Base-by-base conservation (phyloP, 148 eudicot genomes). In the Heliamphora exappendiculata region DNA sequence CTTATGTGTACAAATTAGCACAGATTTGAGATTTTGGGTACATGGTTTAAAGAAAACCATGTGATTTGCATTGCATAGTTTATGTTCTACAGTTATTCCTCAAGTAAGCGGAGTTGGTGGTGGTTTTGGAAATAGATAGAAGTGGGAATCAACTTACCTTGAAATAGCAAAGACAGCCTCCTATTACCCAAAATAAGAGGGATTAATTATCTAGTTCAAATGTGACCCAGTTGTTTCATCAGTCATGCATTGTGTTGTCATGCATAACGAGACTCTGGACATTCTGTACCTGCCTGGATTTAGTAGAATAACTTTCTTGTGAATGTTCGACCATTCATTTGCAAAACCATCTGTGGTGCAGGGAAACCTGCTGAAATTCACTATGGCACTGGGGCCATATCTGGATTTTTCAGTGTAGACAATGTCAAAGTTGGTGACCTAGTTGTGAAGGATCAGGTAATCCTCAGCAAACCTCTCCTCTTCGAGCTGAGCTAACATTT, bases 391-490 rank as follows among this genome's bases (percentile, higher is more conserved):
- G 96, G 96, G 79, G 78, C 92, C 29, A 87, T 91, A 26, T 87
- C 96, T 77, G 96, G 96, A n/a, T 89, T 70, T 79, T 91, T 91
- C 76, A 91, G 93, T 73, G 78, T 80, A 75, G 96, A 91, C 79
- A 72, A 78, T 76, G 91, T 91, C 29, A 60, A 79, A 76, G 88
- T 91, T 22, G 96, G 93, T 29, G 90, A 87, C 76, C 87, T 91
- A 6, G 82, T 90, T 65, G 90, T 92, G 14, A 80, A 88, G 78
- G 67, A 86, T 59, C 93, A 92, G 92, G 97, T 84, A 79, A 76
- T 59, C 67, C 20, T 9, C 17, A 74, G 54, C 16, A 77, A 69
- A 55, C n/a, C 49, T 36, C 54, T 4, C 12, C 50, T 67, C 53
- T 5, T 22, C n/a, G n/a, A 37, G 64, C 70, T 66, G 49, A 11